A percentile compares a stretch with the other conserved stretches of the same genome.
Conservation (phyloP, 2,329 filamentous ascomycete genomes). For the Ceratocystis colombiana region DNA sequence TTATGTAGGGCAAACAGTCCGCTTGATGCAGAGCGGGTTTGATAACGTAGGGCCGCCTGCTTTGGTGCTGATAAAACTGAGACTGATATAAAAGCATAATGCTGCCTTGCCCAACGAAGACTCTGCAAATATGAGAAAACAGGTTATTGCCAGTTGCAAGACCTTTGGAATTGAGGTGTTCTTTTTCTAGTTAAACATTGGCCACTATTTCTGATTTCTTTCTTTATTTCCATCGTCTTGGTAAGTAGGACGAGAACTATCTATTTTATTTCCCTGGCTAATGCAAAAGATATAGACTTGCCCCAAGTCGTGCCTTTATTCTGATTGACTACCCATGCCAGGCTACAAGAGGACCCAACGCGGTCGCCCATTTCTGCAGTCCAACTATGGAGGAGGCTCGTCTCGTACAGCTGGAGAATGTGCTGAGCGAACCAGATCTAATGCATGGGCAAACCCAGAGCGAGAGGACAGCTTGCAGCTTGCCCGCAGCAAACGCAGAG, state of each 20-base stretch:
- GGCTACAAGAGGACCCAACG: neutral
- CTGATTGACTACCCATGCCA: neutral
- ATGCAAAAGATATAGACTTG: neutral
- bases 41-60: neutral
- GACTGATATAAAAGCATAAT: neutral
- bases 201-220: neutral
- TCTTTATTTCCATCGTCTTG: no score
- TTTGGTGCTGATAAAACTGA: neutral
- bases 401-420: neutral
- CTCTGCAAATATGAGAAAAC: no score
- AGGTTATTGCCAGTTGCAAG: no score
- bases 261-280: neutral
- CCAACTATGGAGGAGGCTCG: neutral
- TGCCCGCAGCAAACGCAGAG: neutral
- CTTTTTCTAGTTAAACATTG: neutral
- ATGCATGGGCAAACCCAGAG: constrained; percentile 4
- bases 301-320: neutral
- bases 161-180: neutral
- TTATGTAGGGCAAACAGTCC: neutral
- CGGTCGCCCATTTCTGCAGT: neutral
- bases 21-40: neutral
- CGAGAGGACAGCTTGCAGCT: neutral
- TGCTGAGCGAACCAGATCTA: neutral
- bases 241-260: neutral
- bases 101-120: no score